Percentiles rank a stretch among this genome's conserved stretches.
Evolutionary conservation across 176 grass and related monocot species (phyloP).

Genomic region (Oryza australiensis): DNA sequence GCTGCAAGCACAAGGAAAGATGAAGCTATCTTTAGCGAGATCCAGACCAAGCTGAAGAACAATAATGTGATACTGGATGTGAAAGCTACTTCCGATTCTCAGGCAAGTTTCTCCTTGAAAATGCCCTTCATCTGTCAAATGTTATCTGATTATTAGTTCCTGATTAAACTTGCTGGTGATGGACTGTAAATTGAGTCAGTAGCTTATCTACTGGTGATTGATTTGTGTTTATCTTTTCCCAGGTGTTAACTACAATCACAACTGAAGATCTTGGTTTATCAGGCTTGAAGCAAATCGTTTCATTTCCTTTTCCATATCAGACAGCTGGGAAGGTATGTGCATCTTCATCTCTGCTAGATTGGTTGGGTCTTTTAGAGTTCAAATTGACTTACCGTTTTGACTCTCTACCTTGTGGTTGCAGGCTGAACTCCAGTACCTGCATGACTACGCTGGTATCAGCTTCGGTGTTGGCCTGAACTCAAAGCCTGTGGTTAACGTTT

Average conservation of each 20-base stretch:
- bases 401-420: slow-evolving; percentile 39
- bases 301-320: slow-evolving; percentile 56
- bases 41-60: slow-evolving; percentile 59
- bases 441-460: slow-evolving; percentile 70
- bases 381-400: background rate
- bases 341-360: background rate
- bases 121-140: background rate
- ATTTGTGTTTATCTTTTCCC: slow-evolving; percentile 19
- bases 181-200: background rate
- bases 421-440: slow-evolving; percentile 71
- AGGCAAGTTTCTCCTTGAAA: slow-evolving; percentile 37
- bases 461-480: slow-evolving; percentile 46
- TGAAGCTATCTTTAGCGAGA: slow-evolving; percentile 54
- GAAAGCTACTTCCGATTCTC: slow-evolving; percentile 59
- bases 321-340: slow-evolving; percentile 56
- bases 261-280: slow-evolving; percentile 45
- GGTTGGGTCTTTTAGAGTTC: background rate
- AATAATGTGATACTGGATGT: slow-evolving; percentile 56
- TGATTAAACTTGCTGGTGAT: background rate
- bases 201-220: background rate
- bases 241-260: slow-evolving; percentile 63
- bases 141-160: background rate
- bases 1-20: slow-evolving; percentile 55
- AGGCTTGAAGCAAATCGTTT: slow-evolving; percentile 62
- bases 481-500: slow-evolving; percentile 70